Conservation (phyloP, 2,329 filamentous ascomycete species). For the Colletotrichum echinochloae region DNA sequence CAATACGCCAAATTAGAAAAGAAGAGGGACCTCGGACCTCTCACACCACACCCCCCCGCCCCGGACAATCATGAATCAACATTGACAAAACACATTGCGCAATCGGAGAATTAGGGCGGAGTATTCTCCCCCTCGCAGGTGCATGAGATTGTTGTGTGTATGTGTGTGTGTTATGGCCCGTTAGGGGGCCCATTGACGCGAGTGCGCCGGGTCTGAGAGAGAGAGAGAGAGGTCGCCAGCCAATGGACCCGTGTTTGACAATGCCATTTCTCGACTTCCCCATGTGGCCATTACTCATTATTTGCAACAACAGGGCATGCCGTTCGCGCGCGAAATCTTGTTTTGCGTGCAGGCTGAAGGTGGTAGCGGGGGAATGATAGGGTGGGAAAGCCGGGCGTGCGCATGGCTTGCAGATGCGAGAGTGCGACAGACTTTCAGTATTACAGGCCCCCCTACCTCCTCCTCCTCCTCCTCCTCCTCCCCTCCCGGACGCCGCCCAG, state of each 20-base stretch:
- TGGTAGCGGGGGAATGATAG: background rate
- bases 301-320: conserved; percentile 25
- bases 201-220: conserved; percentile 7
- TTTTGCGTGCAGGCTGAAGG: conserved; percentile 39
- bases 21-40: background rate
- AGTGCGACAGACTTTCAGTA: conserved; percentile 33
- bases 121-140: background rate
- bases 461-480: too few relatives aligned
- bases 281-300: conserved; percentile 15
- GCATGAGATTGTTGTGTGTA: conserved; percentile 17
- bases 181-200: conserved; percentile 1
- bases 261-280: background rate
- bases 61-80: background rate
- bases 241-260: conserved; percentile 6
- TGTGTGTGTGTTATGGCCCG: background rate
- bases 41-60: too few relatives aligned
- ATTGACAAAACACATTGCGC: conserved; percentile 8
- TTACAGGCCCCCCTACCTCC: background rate
- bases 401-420: conserved; percentile 41
- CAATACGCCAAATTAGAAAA: conserved; percentile 10
- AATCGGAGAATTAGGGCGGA: conserved; percentile 38
- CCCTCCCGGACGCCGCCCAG: conserved; percentile 11
- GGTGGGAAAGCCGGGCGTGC: conserved; percentile 29
- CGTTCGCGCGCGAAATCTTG: conserved; percentile 38
- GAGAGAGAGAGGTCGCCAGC: background rate